A percentile compares a stretch with the other conserved stretches of the same genome.
Evolutionary conservation across 2,329 filamentous ascomycete species (phyloP).

Genomic region (Aspergillus chevalieri): DNA sequence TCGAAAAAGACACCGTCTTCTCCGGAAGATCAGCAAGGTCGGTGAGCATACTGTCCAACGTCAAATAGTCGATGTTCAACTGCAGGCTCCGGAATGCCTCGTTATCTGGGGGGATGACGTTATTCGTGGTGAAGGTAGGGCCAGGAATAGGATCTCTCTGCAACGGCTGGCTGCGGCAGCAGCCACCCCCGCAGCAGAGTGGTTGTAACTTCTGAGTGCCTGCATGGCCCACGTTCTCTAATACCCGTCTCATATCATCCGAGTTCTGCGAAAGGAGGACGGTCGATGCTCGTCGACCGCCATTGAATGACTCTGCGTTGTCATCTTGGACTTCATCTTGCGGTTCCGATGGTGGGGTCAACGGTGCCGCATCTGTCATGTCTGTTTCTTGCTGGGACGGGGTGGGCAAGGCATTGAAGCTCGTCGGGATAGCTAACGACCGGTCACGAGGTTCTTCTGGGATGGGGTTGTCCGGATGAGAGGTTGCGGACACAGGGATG

Average conservation of each 20-base stretch:
- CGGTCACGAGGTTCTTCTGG: constrained; percentile 41
- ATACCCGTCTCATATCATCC: constrained; percentile 52
- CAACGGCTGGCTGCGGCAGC: constrained; percentile 55
- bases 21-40: constrained; percentile 66
- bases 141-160: constrained; percentile 32
- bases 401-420: constrained; percentile 21
- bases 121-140: constrained; percentile 37
- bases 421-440: constrained; percentile 30
- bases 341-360: constrained; percentile 36
- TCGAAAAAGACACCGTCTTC: constrained; percentile 63
- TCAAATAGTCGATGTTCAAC: constrained; percentile 69
- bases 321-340: constrained; percentile 34
- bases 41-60: constrained; percentile 62
- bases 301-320: constrained; percentile 14
- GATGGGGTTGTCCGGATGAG: constrained; percentile 43
- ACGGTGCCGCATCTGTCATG: constrained; percentile 36
- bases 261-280: constrained; percentile 52
- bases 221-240: constrained; percentile 48
- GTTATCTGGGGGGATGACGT: constrained; percentile 65
- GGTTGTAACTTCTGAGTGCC: constrained; percentile 57
- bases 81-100: constrained; percentile 74
- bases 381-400: constrained; percentile 26
- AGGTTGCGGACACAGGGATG: constrained; percentile 36
- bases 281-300: constrained; percentile 40
- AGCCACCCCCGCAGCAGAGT: constrained; percentile 60